Conservation (phyloP, 2,329 filamentous ascomycete genomes). For the Talaromyces atroroseus region DNA sequence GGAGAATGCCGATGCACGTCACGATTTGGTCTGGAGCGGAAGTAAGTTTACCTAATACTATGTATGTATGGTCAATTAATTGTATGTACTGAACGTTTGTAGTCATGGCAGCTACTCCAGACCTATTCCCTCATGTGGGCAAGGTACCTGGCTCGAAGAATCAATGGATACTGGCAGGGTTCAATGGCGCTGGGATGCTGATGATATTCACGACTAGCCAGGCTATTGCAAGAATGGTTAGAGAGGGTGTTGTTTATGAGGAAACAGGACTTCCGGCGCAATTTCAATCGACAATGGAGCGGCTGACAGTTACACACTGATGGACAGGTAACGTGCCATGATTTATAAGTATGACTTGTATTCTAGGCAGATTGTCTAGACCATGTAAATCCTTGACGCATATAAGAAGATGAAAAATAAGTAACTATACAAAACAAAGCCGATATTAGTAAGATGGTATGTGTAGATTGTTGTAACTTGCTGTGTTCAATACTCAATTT, state of each 20-base stretch:
- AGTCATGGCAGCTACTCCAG: not conserved
- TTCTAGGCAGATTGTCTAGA: too few relatives aligned
- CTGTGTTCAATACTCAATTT: too few relatives aligned
- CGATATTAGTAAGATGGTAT: too few relatives aligned
- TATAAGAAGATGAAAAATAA: too few relatives aligned
- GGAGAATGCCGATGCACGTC: not conserved
- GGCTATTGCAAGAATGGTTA: not conserved
- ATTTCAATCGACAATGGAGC: not conserved
- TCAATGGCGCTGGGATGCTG: not conserved
- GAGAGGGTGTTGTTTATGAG: not conserved
- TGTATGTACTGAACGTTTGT: not conserved
- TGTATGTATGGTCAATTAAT: not conserved
- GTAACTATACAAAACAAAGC: too few relatives aligned
- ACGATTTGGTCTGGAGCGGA: not conserved
- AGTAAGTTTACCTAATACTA: not conserved
- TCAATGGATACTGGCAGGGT: not conserved
- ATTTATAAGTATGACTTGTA: too few relatives aligned
- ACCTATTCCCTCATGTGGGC: not conserved
- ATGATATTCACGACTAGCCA: not conserved
- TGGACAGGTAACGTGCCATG: too few relatives aligned
- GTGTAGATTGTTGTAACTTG: too few relatives aligned
- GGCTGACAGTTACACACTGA: not conserved
- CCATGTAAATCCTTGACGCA: too few relatives aligned
- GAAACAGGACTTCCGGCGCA: not conserved
- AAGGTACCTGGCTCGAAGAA: not conserved